Conservation (phyloP, 2,329 filamentous ascomycete genomes). For the Moelleriella libera region DNA sequence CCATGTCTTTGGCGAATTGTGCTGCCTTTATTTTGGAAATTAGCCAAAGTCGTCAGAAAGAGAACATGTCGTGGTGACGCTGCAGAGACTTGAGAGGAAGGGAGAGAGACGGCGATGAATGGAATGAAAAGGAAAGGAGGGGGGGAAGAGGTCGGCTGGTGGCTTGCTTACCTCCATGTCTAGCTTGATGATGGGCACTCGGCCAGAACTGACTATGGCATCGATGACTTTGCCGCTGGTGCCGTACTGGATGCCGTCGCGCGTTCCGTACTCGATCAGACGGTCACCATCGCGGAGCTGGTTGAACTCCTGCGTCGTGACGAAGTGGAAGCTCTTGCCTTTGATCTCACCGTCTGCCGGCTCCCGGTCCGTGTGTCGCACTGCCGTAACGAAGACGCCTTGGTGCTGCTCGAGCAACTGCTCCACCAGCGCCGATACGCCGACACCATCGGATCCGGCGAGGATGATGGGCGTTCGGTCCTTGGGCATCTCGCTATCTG, state of each 20-base stretch:
- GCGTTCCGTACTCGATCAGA: constrained; percentile 40
- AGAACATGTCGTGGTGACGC: too few relatives aligned
- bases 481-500: constrained; percentile 25
- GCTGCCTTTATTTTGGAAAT: constrained; percentile 26
- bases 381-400: constrained; percentile 47
- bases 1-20: constrained; percentile 42
- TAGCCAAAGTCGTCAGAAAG: too few relatives aligned
- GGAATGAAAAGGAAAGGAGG: background rate
- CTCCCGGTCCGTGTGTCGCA: constrained; percentile 39
- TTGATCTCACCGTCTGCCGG: constrained; percentile 34
- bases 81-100: too few relatives aligned
- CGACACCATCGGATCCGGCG: constrained; percentile 46
- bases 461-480: constrained; percentile 48
- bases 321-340: constrained; percentile 40
- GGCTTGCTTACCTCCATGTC: constrained; percentile 30
- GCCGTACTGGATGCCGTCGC: constrained; percentile 36
- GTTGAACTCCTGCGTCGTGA: constrained; percentile 40
- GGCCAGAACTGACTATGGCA: constrained; percentile 34
- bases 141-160: background rate
- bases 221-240: constrained; percentile 40
- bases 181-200: constrained; percentile 44
- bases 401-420: constrained; percentile 49
- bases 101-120: too few relatives aligned
- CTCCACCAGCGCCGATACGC: constrained; percentile 49
- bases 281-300: constrained; percentile 45